A percentile compares a stretch with the other conserved stretches of the same genome.
phyloP scores from a whole-genome alignment of 2,329 filamentous ascomycete species.

The Penicillium sp. region DNA sequence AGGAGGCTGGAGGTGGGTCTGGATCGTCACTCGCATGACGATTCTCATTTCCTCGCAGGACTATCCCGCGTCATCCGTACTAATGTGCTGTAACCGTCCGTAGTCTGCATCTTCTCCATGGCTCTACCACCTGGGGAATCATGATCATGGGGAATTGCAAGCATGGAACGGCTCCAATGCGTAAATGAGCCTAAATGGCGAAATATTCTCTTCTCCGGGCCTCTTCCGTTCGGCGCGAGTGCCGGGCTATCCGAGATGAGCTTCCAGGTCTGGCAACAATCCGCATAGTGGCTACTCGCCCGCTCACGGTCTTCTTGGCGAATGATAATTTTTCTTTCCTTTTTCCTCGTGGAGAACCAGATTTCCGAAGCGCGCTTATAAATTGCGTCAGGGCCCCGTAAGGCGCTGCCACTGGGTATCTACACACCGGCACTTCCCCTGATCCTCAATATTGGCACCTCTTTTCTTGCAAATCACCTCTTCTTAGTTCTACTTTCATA shows the following conservation, averaged over 20 bases:
- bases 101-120: background rate
- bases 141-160: no score
- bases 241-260: slow-evolving; percentile 22
- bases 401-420: slow-evolving; percentile 4
- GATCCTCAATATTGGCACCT: background rate
- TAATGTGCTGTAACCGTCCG: no score
- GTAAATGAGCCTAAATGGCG: no score
- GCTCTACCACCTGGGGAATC: no score
- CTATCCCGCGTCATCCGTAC: slow-evolving; percentile 19
- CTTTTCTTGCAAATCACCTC: background rate
- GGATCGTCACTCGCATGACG: slow-evolving; percentile 23
- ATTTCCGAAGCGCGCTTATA: slow-evolving; percentile 18
- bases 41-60: slow-evolving; percentile 19
- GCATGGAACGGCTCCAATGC: no score
- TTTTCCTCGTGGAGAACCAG: slow-evolving; percentile 15
- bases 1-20: slow-evolving; percentile 16
- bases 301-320: slow-evolving; percentile 10
- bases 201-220: background rate
- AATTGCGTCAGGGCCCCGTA: slow-evolving; percentile 14
- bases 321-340: slow-evolving; percentile 13
- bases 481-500: background rate
- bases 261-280: slow-evolving; percentile 23
- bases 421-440: slow-evolving; percentile 4
- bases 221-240: slow-evolving; percentile 14
- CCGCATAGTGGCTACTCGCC: slow-evolving; percentile 13